Evolutionary conservation across 768 basidiomycete genomes (phyloP), one percentile per base, ranked within the genome.

Genomic region (Tulasnella calospora): DNA sequence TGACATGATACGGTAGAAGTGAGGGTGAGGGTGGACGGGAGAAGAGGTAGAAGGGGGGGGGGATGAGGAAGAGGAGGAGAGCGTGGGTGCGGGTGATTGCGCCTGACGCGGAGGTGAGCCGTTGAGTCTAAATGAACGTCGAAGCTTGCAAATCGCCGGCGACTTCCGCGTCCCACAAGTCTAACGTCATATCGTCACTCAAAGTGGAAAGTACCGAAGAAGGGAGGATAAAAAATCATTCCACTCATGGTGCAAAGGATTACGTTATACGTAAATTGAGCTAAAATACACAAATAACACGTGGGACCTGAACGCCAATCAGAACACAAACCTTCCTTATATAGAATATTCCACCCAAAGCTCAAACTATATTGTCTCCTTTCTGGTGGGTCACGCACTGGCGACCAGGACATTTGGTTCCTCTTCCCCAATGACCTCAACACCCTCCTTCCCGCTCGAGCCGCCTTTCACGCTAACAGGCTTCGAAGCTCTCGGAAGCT

Each of bases 401-500:
- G 61, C 61, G 30, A 67, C 61, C 3, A 67, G 61, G 30, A 67
- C 61, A 35, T 35, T 67, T 35, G 61, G 30, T 67, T 67, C 61
- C 61, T 67, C 61, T 35, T 67, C 61, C 61, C 61, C 61, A 35
- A 67, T 67, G 61, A 67, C 61, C 61, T 67, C 61, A 67, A 67
- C 61, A 67, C 61, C 61, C 9, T 67, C 61, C 61, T 67, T 67
- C 61, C 61, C 61, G 61, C 61, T 67, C 27, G 61, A 30, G 61
- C 61, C 61, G 61, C 61, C 61, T 67, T 67, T 67, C 61, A 67
- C 61, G 61, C 61, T 67, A 3, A 67, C 27, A 33, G 61, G 61
- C 61, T 67, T 67, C 61, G 61, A 67, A 67, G 61, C 61, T 67
- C 61, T 67, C 61, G 61, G 61, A 67, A 67, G 61, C 61, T 67